Evolutionary conservation across 2,329 filamentous ascomycete species (phyloP).

Genomic region (Aureobasidium pullulans): DNA sequence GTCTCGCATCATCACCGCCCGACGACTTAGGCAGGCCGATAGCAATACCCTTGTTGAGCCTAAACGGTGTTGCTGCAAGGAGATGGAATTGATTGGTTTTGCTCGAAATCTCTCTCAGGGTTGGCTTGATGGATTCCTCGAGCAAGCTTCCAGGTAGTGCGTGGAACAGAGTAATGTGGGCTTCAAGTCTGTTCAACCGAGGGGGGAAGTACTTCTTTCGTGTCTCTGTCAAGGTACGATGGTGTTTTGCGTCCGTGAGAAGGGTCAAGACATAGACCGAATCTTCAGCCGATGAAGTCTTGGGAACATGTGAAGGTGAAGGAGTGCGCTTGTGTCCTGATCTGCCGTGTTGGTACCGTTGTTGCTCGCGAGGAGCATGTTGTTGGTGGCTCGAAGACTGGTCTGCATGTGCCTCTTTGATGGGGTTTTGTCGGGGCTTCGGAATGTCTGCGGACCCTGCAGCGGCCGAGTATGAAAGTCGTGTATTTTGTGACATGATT

Average conservation of each 20-base stretch:
- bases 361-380: neutral
- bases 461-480: neutral
- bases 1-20: constrained; percentile 24
- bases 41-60: constrained; percentile 35
- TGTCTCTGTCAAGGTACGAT: constrained; percentile 32
- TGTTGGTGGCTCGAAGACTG: neutral
- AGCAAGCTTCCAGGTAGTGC: constrained; percentile 36
- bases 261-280: constrained; percentile 38
- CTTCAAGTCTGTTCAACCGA: constrained; percentile 35
- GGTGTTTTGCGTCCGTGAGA: constrained; percentile 31
- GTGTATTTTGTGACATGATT: constrained; percentile 3
- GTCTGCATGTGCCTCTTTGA: neutral
- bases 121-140: constrained; percentile 27
- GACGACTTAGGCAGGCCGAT: constrained; percentile 29
- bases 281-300: constrained; percentile 27
- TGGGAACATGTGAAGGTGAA: constrained; percentile 23
- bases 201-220: constrained; percentile 36
- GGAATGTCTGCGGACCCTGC: constrained; percentile 9
- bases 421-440: constrained; percentile 1
- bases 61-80: constrained; percentile 32
- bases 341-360: neutral
- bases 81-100: constrained; percentile 31
- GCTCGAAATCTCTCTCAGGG: constrained; percentile 24
- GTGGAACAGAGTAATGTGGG: constrained; percentile 41
- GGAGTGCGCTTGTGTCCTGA: constrained; percentile 13